Evolutionary conservation across 148 eudicot genomes (phyloP).

Genomic region (Rhododendron vialii): DNA sequence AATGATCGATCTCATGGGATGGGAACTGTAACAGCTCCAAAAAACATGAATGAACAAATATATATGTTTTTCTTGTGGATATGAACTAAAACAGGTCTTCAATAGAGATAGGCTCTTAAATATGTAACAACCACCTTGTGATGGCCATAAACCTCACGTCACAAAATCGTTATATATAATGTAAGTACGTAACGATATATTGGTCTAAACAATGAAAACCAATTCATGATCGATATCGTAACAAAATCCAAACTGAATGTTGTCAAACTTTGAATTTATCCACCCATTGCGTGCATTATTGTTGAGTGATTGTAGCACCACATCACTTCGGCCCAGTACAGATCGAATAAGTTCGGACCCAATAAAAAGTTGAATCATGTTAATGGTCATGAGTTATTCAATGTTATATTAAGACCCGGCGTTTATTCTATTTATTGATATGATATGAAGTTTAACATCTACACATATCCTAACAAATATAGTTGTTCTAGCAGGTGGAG

Average conservation of each 20-base stretch:
- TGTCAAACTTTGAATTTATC: too few species aligned
- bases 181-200: too few species aligned
- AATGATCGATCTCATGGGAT: not conserved
- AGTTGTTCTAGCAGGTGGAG: not conserved
- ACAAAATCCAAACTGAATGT: not conserved
- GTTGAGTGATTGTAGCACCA: too few species aligned
- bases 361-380: not conserved
- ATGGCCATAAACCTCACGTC: not conserved
- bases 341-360: too few species aligned
- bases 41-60: too few species aligned
- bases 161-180: not conserved
- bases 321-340: too few species aligned
- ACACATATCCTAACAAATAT: not conserved
- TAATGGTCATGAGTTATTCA: too few species aligned
- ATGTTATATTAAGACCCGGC: not conserved
- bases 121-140: too few species aligned
- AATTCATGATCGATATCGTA: not conserved
- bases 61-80: not conserved
- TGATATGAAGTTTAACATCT: not conserved
- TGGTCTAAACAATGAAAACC: not conserved
- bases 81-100: not conserved
- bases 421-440: not conserved
- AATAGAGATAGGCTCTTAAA: too few species aligned
- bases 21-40: not conserved
- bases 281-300: too few species aligned